phyloP scores from a whole-genome alignment of 495 filamentous ascomycete species.

The Aspergillus taichungensis region DNA sequence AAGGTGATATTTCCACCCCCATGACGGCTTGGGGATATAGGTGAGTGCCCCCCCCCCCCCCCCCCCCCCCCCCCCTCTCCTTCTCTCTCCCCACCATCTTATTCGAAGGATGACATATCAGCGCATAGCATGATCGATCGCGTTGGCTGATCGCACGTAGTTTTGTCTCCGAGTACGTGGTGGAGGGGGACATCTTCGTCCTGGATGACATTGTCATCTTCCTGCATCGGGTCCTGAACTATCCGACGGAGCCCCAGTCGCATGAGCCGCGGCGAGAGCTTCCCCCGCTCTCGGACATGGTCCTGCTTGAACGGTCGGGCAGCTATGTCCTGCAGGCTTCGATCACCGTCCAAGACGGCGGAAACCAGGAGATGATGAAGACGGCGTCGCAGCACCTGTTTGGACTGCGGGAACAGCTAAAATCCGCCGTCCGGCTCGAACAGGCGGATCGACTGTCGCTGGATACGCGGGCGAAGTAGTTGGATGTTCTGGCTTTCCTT shows the following conservation, averaged over 20 bases:
- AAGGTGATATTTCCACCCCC: slow-evolving; percentile 33
- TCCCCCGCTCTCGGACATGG: slow-evolving; percentile 26
- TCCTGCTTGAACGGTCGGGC: slow-evolving; percentile 36
- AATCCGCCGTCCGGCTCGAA: slow-evolving; percentile 55
- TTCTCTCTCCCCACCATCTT: neutral
- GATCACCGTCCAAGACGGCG: slow-evolving; percentile 41
- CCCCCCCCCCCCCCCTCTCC: neutral
- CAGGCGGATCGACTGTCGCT: slow-evolving; percentile 54
- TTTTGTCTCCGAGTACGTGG: slow-evolving; percentile 39
- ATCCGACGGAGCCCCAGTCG: slow-evolving; percentile 16
- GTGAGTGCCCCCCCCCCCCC: slow-evolving; percentile 18
- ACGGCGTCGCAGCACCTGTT: slow-evolving; percentile 50
- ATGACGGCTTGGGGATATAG: slow-evolving; percentile 47
- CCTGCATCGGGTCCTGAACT: slow-evolving; percentile 39
- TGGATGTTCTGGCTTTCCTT: slow-evolving; percentile 2
- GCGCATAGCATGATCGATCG: slow-evolving; percentile 7
- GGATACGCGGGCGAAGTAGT: slow-evolving; percentile 53
- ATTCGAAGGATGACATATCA: no score
- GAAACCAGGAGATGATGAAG: slow-evolving; percentile 46
- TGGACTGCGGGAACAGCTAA: slow-evolving; percentile 51
- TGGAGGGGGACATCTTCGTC: slow-evolving; percentile 42
- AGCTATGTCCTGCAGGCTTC: slow-evolving; percentile 44
- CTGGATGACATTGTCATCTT: slow-evolving; percentile 40
- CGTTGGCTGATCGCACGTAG: slow-evolving; percentile 20
- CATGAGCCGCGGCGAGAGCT: slow-evolving; percentile 23